Conservation (phyloP, 2,329 filamentous ascomycete species). For the Exophiala aquamarina region DNA sequence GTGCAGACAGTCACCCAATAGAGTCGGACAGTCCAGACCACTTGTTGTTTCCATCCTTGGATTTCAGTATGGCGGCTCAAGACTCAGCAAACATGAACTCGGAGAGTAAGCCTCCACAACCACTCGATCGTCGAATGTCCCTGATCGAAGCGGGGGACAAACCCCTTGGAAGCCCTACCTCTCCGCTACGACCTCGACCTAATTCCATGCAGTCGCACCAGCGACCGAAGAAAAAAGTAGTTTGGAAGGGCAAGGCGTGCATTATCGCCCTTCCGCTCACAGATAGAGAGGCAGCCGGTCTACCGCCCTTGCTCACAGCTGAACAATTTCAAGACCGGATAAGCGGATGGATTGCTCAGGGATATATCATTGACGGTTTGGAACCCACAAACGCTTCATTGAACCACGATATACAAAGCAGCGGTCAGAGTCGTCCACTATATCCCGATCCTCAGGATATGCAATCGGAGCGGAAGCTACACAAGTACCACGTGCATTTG, state of each 20-base stretch:
- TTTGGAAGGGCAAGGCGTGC: slow-evolving; percentile 74
- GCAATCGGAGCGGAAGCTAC: slow-evolving; percentile 35
- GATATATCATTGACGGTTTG: slow-evolving; percentile 44
- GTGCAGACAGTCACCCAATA: slow-evolving; percentile 9
- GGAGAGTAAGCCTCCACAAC: slow-evolving; percentile 9
- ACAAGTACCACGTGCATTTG: slow-evolving; percentile 40
- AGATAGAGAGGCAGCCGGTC: slow-evolving; percentile 60
- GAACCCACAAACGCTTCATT: slow-evolving; percentile 29
- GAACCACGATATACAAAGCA: slow-evolving; percentile 2
- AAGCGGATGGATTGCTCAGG: slow-evolving; percentile 42
- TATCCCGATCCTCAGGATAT: slow-evolving; percentile 44
- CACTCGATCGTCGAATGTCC: slow-evolving; percentile 7
- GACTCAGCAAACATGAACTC: slow-evolving; percentile 4
- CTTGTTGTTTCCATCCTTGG: slow-evolving; percentile 6
- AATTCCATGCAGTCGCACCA: slow-evolving; percentile 30
- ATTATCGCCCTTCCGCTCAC: slow-evolving; percentile 68
- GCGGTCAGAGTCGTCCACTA: slow-evolving; percentile 42
- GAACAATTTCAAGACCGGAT: slow-evolving; percentile 41
- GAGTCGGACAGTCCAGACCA: slow-evolving; percentile 7
- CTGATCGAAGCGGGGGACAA: slow-evolving; percentile 8
- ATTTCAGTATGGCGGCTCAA: slow-evolving; percentile 10
- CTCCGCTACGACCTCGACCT: slow-evolving; percentile 52
- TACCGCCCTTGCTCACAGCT: slow-evolving; percentile 38
- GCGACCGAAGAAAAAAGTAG: slow-evolving; percentile 66
- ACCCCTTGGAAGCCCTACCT: slow-evolving; percentile 14